phyloP scores from a whole-genome alignment of 2,329 filamentous ascomycete genomes.

The Fusarium papillatum region DNA sequence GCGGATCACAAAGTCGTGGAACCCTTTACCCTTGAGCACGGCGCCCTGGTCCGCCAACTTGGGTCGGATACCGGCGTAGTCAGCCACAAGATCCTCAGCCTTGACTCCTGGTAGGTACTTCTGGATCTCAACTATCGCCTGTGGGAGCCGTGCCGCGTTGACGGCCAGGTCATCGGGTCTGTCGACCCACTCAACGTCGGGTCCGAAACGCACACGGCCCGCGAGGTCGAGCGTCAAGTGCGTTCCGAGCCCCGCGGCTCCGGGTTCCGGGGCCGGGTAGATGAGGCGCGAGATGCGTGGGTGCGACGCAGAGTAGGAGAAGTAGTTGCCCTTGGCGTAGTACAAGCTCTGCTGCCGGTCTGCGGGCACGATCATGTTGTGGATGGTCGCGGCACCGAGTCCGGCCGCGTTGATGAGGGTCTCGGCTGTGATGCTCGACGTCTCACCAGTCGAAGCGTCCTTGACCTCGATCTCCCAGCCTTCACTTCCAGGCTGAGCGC shows the following conservation, averaged over 20 bases:
- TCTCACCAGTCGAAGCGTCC: conserved; percentile 60
- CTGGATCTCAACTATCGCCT: conserved; percentile 81
- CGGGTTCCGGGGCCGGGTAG: conserved; percentile 89
- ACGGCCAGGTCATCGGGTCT: conserved; percentile 78
- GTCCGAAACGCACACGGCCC: conserved; percentile 90
- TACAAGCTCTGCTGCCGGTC: conserved; percentile 70
- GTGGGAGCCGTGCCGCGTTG: conserved; percentile 71
- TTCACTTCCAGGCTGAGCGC: conserved; percentile 56
- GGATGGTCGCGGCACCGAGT: conserved; percentile 79
- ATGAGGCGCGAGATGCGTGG: conserved; percentile 81
- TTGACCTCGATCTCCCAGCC: conserved; percentile 79
- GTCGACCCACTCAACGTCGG: conserved; percentile 94
- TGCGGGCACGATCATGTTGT: conserved; percentile 83
- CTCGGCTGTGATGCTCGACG: conserved; percentile 76
- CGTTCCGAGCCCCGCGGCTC: conserved; percentile 88
- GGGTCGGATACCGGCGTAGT: conserved; percentile 93
- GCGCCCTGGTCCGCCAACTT: conserved; percentile 77
- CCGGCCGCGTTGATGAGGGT: conserved; percentile 90
- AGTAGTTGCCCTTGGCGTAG: conserved; percentile 97
- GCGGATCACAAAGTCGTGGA: conserved; percentile 87
- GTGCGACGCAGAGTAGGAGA: conserved; percentile 78
- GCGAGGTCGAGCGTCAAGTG: conserved; percentile 93
- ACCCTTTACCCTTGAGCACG: conserved; percentile 74
- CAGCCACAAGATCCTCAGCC: conserved; percentile 74
- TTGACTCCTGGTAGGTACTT: conserved; percentile 85